A percentile compares a stretch with the other conserved stretches of the same genome.
Conservation (phyloP, 2,329 filamentous ascomycete species). For the Zasmidium citrigriseum region DNA sequence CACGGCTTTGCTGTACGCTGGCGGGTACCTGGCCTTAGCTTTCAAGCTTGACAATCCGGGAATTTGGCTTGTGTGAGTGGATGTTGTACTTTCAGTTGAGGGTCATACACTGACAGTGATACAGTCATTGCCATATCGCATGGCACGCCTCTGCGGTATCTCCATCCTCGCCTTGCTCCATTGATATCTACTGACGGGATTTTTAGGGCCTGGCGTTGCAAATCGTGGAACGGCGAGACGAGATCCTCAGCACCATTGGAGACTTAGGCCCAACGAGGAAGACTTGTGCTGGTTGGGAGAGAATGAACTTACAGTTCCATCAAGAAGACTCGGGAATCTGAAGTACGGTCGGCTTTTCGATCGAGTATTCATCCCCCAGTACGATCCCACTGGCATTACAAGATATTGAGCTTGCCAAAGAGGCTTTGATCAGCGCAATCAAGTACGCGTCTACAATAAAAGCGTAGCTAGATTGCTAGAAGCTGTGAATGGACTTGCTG, state of each 20-base stretch:
- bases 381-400: too few relatives aligned
- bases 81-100: not conserved
- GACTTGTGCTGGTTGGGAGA: conserved; percentile 16
- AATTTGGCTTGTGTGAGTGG: conserved; percentile 43
- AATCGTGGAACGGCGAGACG: conserved; percentile 25
- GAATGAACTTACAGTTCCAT: conserved; percentile 15
- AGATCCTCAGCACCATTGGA: conserved; percentile 19
- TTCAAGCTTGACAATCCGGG: conserved; percentile 57
- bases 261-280: conserved; percentile 11
- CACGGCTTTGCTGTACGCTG: conserved; percentile 45
- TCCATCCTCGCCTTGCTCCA: too few relatives aligned
- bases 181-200: too few relatives aligned
- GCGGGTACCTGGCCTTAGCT: conserved; percentile 51
- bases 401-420: too few relatives aligned
- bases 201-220: conserved; percentile 27
- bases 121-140: conserved; percentile 27
- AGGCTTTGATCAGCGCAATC: too few relatives aligned
- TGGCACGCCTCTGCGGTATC: conserved; percentile 30
- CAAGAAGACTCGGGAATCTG: conserved; percentile 22
- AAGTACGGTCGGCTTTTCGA: too few relatives aligned
- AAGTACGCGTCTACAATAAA: too few relatives aligned
- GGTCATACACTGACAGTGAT: not conserved
- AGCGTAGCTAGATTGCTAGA: too few relatives aligned
- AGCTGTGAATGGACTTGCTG: too few relatives aligned
- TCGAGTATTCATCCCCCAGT: too few relatives aligned